These are phyloP conservation scores for Mucor velutinosus DNA, from an alignment of 371 early-diverging fungal genomes.

Conservation along the genomic window DNA sequence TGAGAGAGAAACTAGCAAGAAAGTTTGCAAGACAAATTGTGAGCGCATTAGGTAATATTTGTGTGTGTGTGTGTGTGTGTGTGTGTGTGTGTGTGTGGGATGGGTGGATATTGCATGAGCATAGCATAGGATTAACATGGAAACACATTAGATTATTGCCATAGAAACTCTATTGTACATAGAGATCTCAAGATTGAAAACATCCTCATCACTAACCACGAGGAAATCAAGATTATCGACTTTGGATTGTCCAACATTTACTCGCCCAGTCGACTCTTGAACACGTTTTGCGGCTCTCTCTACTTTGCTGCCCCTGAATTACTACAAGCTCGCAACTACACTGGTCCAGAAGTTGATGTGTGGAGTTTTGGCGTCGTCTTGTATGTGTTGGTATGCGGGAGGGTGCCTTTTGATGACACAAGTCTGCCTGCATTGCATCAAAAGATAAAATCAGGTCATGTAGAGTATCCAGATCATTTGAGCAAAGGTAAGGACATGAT, in stretches of 20 bases:
- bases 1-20: conserved; percentile 74
- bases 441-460: conserved; percentile 63
- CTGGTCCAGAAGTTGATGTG: conserved; percentile 90
- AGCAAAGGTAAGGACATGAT: conserved; percentile 37
- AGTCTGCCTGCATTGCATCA: conserved; percentile 64
- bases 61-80: conserved; percentile 40
- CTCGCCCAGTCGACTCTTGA: conserved; percentile 61
- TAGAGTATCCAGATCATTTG: conserved; percentile 48
- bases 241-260: conserved; percentile 91
- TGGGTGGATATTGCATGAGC: neutral
- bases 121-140: neutral
- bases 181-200: conserved; percentile 98
- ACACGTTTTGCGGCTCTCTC: conserved; percentile 84
- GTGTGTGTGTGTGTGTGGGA: conserved; percentile 37
- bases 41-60: conserved; percentile 64
- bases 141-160: conserved; percentile 50
- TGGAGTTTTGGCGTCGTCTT: conserved; percentile 93
- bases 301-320: conserved; percentile 90
- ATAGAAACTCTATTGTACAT: conserved; percentile 75
- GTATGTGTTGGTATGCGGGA: conserved; percentile 83
- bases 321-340: conserved; percentile 77
- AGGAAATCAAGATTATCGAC: conserved; percentile 73
- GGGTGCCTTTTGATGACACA: conserved; percentile 86
- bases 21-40: conserved; percentile 80
- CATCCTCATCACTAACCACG: conserved; percentile 75